phyloP scores from a whole-genome alignment of 2,329 filamentous ascomycete species.

The Fusarium heterosporum region DNA sequence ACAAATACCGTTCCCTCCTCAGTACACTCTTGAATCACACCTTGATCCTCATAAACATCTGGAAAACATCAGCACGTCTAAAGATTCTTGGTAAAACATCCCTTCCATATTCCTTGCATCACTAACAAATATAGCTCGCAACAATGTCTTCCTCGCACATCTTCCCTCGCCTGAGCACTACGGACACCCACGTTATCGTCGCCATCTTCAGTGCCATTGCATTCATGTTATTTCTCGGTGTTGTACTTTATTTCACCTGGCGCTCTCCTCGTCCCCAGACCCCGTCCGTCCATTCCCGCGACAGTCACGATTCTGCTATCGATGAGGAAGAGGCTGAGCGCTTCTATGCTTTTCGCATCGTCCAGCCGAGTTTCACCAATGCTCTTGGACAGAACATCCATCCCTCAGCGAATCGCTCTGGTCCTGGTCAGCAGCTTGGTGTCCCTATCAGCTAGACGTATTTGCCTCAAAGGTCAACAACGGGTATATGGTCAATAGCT shows the following conservation, averaged over 20 bases:
- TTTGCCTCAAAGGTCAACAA: neutral
- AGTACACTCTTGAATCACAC: neutral
- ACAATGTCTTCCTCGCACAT: constrained; percentile 1
- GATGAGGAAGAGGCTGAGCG: neutral
- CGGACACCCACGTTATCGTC: constrained; percentile 1
- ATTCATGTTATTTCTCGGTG: neutral
- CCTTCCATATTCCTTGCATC: neutral
- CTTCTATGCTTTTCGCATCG: neutral
- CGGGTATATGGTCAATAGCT: neutral
- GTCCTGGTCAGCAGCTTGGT: neutral
- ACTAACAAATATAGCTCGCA: constrained; percentile 10
- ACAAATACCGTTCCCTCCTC: neutral
- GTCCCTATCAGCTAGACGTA: neutral
- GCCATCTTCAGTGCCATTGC: neutral
- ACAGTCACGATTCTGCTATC: neutral
- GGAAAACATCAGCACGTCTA: neutral
- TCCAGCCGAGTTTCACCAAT: neutral
- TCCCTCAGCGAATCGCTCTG: neutral
- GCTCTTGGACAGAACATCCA: neutral
- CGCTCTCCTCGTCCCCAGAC: neutral
- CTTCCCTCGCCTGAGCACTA: constrained; percentile 3
- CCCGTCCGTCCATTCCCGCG: neutral
- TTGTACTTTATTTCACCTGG: constrained; percentile 1
- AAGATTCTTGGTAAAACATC: neutral
- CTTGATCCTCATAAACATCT: too few relatives aligned